phyloP scores from a whole-genome alignment of 2,329 filamentous ascomycete species.

The Epichloe baconii region DNA sequence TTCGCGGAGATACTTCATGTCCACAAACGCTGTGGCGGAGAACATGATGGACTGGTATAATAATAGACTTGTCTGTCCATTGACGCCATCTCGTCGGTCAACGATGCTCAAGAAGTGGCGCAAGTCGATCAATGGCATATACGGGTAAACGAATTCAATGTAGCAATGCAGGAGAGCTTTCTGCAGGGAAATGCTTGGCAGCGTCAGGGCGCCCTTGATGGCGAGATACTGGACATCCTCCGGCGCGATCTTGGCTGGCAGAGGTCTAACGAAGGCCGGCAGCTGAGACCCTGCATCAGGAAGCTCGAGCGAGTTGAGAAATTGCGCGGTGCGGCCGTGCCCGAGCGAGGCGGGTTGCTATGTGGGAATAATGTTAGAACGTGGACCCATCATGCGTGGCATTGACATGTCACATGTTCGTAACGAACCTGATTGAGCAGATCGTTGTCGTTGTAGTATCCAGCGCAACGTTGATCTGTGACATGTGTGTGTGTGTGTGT shows the following conservation, averaged over 20 bases:
- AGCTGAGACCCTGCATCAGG: slow-evolving; percentile 34
- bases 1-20: slow-evolving; percentile 60
- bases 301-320: slow-evolving; percentile 34
- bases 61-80: slow-evolving; percentile 66
- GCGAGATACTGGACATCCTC: slow-evolving; percentile 77
- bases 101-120: slow-evolving; percentile 47
- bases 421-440: slow-evolving; percentile 12
- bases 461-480: slow-evolving; percentile 24
- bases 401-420: slow-evolving; percentile 7
- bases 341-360: slow-evolving; percentile 16
- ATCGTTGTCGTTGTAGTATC: slow-evolving; percentile 20
- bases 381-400: background rate
- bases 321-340: slow-evolving; percentile 27
- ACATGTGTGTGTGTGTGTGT: background rate
- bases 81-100: slow-evolving; percentile 52
- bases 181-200: slow-evolving; percentile 58
- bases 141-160: slow-evolving; percentile 82
- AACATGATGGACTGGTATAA: slow-evolving; percentile 95
- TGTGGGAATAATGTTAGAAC: background rate
- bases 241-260: slow-evolving; percentile 61
- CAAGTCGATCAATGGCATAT: slow-evolving; percentile 76
- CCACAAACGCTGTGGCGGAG: slow-evolving; percentile 76
- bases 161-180: slow-evolving; percentile 74
- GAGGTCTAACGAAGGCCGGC: slow-evolving; percentile 61
- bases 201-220: slow-evolving; percentile 69